phyloP scores from a whole-genome alignment of 148 eudicot genomes.

The Spergularia bocconei region DNA sequence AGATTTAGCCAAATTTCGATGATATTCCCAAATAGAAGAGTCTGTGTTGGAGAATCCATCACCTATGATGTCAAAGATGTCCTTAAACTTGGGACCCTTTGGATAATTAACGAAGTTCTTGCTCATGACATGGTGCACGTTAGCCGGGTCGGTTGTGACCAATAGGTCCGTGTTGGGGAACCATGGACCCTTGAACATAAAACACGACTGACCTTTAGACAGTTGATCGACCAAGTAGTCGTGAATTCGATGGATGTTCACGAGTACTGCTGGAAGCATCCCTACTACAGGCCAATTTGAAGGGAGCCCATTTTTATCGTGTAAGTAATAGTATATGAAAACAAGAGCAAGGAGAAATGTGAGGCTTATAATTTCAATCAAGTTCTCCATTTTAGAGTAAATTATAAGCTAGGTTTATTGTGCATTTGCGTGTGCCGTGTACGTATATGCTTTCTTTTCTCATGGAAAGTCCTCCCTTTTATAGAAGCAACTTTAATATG shows the following conservation, averaged over 20 bases:
- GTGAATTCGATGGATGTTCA: slow-evolving; percentile 26
- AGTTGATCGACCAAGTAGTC: slow-evolving; percentile 21
- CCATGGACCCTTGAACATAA: slow-evolving; percentile 50
- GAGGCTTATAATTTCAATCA: background rate
- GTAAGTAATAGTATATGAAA: slow-evolving; percentile 5
- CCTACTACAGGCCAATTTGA: slow-evolving; percentile 47
- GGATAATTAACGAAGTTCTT: slow-evolving; percentile 44
- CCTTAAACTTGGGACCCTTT: slow-evolving; percentile 38
- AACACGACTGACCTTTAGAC: slow-evolving; percentile 13
- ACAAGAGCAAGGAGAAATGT: background rate
- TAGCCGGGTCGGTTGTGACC: slow-evolving; percentile 37
- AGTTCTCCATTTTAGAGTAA: background rate
- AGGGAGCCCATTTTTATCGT: slow-evolving; percentile 30
- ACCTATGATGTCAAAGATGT: slow-evolving; percentile 46
- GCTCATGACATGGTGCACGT: slow-evolving; percentile 48
- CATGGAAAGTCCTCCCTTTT: no score
- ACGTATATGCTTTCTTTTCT: no score
- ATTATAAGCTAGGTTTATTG: no score
- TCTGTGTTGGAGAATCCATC: slow-evolving; percentile 54
- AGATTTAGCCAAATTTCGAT: slow-evolving; percentile 27
- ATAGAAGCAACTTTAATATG: no score
- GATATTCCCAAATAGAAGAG: slow-evolving; percentile 31
- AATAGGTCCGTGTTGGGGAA: slow-evolving; percentile 40
- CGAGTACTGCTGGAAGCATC: slow-evolving; percentile 46
- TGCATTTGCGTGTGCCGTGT: no score